phyloP scores from a whole-genome alignment of 208 protist species.

The Naegleria fowleri region DNA sequence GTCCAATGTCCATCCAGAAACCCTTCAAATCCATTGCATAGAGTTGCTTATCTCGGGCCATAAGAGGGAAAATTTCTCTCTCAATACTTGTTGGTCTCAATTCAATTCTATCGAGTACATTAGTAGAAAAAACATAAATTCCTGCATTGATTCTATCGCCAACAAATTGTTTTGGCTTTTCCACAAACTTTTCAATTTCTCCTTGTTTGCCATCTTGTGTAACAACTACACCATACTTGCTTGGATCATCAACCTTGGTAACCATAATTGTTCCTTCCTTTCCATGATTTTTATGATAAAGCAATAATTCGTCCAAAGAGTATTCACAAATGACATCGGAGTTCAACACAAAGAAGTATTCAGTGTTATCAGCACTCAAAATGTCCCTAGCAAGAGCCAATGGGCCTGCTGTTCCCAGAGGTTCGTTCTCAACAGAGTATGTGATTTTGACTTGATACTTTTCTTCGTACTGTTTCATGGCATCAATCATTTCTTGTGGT shows the following conservation, averaged over 20 bases:
- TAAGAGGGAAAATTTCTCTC: slow-evolving; percentile 87
- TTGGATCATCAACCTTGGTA: slow-evolving; percentile 87
- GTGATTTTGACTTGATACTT: slow-evolving; percentile 74
- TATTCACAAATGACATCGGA: slow-evolving; percentile 92
- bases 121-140: slow-evolving; percentile 92
- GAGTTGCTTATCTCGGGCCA: slow-evolving; percentile 83
- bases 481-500: slow-evolving; percentile 83
- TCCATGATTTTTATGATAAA: slow-evolving; percentile 86
- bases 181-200: slow-evolving; percentile 84
- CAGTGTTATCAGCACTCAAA: slow-evolving; percentile 60
- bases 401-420: slow-evolving; percentile 94
- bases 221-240: slow-evolving; percentile 95
- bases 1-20: slow-evolving; percentile 94
- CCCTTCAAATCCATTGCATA: slow-evolving; percentile 85
- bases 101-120: slow-evolving; percentile 85
- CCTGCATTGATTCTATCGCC: slow-evolving; percentile 94
- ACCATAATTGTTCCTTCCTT: slow-evolving; percentile 93
- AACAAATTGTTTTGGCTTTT: slow-evolving; percentile 89
- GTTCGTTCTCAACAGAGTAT: slow-evolving; percentile 86
- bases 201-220: slow-evolving; percentile 67
- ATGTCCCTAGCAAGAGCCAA: slow-evolving; percentile 82
- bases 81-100: slow-evolving; percentile 87
- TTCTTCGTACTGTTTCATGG: slow-evolving; percentile 72
- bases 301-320: slow-evolving; percentile 81
- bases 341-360: slow-evolving; percentile 96